These are phyloP conservation scores for Balamuthia mandrillaris DNA, from an alignment of 208 protist genomes.

Conservation along the genomic window DNA sequence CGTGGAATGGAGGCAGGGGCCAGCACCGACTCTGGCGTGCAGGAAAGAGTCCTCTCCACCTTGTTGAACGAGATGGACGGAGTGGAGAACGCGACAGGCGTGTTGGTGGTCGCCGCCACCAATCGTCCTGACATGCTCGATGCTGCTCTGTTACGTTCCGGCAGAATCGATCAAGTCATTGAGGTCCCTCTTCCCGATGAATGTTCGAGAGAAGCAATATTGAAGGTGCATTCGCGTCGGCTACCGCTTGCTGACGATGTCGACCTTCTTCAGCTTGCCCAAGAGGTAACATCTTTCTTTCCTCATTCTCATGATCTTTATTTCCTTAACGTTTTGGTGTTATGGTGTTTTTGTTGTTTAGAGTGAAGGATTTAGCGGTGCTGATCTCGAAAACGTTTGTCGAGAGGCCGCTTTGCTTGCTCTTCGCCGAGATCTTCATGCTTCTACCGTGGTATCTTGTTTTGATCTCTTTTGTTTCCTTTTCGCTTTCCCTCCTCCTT, in stretches of 20 bases:
- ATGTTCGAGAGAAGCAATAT: not conserved
- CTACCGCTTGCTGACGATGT: not conserved
- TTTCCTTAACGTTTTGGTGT: not conserved
- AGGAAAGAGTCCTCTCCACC: constrained; percentile 87
- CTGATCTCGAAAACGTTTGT: constrained; percentile 70
- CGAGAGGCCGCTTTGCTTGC: constrained; percentile 61
- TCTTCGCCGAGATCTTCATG: not conserved
- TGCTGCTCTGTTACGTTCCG: constrained; percentile 55
- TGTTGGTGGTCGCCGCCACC: constrained; percentile 82
- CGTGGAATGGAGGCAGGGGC: not conserved
- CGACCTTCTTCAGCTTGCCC: not conserved
- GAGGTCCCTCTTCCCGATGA: not conserved
- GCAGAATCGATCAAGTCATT: constrained; percentile 50
- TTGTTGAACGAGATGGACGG: constrained; percentile 96
- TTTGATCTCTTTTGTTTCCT: no score
- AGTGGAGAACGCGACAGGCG: constrained; percentile 75
- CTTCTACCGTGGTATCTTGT: not conserved
- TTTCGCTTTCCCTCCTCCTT: not conserved
- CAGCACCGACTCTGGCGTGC: constrained; percentile 45
- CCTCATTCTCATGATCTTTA: not conserved
- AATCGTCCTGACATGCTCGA: constrained; percentile 59
- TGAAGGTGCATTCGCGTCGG: not conserved
- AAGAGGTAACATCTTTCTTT: not conserved
- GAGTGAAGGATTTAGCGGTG: constrained; percentile 52
- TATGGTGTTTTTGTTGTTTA: not conserved